phyloP scores from a whole-genome alignment of 1,284 basidiomycete species.

The Apiotrichum porosum region DNA sequence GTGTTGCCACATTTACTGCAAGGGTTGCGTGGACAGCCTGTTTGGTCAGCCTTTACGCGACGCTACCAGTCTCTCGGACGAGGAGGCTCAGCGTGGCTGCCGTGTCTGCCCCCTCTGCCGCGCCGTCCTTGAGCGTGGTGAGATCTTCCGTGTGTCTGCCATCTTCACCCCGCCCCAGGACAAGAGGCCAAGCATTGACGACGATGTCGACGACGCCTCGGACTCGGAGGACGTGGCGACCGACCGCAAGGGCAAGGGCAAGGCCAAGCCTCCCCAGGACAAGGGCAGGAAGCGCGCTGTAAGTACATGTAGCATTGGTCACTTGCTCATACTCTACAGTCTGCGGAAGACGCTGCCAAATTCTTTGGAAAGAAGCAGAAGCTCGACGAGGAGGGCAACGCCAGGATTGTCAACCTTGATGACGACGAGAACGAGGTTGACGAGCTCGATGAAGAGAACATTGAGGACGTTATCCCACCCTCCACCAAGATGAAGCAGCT shows the following conservation, averaged over 20 bases:
- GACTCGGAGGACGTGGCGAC: conserved; percentile 14
- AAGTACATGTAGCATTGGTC: conserved; percentile 1
- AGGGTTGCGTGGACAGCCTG: conserved; percentile 35
- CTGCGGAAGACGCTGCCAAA: neutral
- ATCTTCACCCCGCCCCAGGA: conserved; percentile 31
- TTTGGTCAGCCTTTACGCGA: conserved; percentile 27
- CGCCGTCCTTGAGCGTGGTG: conserved; percentile 23
- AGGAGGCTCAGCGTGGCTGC: conserved; percentile 22
- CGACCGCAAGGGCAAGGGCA: conserved; percentile 1
- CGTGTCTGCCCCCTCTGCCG: conserved; percentile 46
- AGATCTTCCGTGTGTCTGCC: conserved; percentile 35
- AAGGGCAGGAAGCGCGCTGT: conserved; percentile 37
- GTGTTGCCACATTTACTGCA: conserved; percentile 44
- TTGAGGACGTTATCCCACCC: conserved; percentile 15
- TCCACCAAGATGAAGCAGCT: conserved; percentile 42
- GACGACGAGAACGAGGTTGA: conserved; percentile 4
- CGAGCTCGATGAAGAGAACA: conserved; percentile 1
- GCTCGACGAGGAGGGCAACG: neutral
- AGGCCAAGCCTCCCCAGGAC: conserved; percentile 4
- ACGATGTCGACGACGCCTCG: conserved; percentile 7
- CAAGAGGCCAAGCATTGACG: conserved; percentile 60
- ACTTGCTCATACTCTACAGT: neutral
- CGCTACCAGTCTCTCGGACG: conserved; percentile 26
- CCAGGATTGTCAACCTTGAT: no score
- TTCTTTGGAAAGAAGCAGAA: conserved; percentile 11